Conservation (phyloP, 192 early-diverging fungal genomes). For the Rhizophagus clarus region DNA sequence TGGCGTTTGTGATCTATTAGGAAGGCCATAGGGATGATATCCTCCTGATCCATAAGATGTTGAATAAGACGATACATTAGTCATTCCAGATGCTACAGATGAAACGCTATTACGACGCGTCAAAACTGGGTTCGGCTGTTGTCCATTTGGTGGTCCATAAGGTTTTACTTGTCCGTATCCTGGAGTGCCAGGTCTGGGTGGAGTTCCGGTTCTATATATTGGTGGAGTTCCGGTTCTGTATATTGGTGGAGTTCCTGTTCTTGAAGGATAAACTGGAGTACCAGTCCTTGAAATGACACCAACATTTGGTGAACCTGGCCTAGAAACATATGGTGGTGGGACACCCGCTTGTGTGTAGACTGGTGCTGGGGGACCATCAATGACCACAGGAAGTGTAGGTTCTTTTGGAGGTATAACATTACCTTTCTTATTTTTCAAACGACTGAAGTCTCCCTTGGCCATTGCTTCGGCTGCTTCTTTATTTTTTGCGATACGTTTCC, state of each 20-base stretch:
- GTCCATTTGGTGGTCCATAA: neutral
- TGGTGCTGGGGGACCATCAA: neutral
- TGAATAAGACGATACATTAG: no score
- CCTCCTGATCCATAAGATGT: neutral
- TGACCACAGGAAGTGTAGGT: neutral
- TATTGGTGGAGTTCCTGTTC: neutral
- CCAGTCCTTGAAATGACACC: neutral
- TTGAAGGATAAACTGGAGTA: neutral
- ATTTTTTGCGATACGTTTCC: conserved; percentile 44
- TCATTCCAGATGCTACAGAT: neutral
- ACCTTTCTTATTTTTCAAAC: neutral
- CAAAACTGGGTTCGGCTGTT: neutral
- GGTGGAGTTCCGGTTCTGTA: neutral
- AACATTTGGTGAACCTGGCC: neutral
- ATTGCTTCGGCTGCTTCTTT: conserved; percentile 9
- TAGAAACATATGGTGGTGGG: neutral
- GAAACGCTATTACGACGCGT: neutral
- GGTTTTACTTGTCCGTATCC: neutral
- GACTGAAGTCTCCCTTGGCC: neutral
- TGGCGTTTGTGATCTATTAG: neutral
- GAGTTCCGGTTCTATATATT: neutral
- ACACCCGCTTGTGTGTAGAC: neutral
- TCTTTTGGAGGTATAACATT: neutral
- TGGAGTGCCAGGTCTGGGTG: neutral
- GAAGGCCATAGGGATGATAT: neutral